Percentiles rank a stretch among this genome's conserved stretches.
These are phyloP conservation scores for Alternaria sp. DNA, from an alignment of 2,329 filamentous ascomycete genomes.

Conservation along the genomic window DNA sequence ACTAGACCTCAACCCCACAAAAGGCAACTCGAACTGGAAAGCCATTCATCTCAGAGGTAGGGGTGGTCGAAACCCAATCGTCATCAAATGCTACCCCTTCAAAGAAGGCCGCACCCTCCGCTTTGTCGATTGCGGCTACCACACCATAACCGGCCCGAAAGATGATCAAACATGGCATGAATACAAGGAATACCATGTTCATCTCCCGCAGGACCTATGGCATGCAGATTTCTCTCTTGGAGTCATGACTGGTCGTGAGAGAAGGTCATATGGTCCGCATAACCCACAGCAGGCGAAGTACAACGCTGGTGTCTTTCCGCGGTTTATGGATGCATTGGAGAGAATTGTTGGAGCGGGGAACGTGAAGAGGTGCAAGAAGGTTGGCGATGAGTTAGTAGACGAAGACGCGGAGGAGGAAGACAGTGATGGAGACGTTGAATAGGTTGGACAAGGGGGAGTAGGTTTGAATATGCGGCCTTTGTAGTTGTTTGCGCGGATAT, in stretches of 20 bases:
- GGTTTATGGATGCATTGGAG: neutral
- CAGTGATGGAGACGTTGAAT: neutral
- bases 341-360: neutral
- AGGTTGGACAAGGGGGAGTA: neutral
- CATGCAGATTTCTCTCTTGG: neutral
- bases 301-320: neutral
- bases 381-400: rapidly evolving
- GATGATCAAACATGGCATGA: too few relatives aligned
- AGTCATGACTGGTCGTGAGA: rapidly evolving
- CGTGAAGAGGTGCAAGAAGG: neutral
- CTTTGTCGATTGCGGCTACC: neutral
- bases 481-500: neutral
- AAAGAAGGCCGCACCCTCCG: neutral
- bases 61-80: too few relatives aligned
- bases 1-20: neutral
- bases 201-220: neutral
- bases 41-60: neutral
- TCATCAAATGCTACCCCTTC: neutral
- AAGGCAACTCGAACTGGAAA: rapidly evolving
- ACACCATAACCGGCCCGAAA: too few relatives aligned
- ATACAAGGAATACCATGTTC: neutral
- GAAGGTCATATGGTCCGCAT: neutral
- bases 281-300: rapidly evolving
- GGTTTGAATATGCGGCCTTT: neutral
- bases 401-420: neutral